Evolutionary conservation across 2,329 filamentous ascomycete species (phyloP).

Genomic region (Malbranchea zuffiana): DNA sequence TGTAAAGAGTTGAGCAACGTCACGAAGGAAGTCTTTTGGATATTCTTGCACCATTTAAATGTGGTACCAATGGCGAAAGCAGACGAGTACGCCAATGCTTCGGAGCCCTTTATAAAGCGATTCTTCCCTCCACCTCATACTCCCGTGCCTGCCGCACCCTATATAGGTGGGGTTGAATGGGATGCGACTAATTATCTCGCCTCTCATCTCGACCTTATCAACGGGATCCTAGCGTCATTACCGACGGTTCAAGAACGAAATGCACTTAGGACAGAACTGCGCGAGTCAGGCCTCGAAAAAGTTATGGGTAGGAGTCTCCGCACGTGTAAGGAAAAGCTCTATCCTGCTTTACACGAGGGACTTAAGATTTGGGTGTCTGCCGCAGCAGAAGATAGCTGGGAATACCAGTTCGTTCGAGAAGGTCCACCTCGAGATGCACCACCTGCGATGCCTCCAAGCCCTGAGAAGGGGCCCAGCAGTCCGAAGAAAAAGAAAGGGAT

Average conservation of each 20-base stretch:
- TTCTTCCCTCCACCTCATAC: conserved; percentile 77
- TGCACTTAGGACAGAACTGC: conserved; percentile 61
- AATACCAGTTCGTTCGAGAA: conserved; percentile 62
- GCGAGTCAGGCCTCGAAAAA: conserved; percentile 81
- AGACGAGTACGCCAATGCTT: conserved; percentile 20
- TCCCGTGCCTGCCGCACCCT: conserved; percentile 85
- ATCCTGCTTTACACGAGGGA: conserved; percentile 79
- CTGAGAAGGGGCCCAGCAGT: conserved; percentile 34
- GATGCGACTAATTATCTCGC: conserved; percentile 95
- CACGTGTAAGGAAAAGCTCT: conserved; percentile 96
- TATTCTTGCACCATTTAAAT: conserved; percentile 90
- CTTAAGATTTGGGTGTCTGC: conserved; percentile 84
- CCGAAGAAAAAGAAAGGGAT: conserved; percentile 34
- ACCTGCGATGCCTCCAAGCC: conserved; percentile 36
- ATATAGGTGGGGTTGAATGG: conserved; percentile 96
- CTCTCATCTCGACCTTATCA: conserved; percentile 82
- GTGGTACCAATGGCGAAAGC: conserved; percentile 51
- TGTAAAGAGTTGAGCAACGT: conserved; percentile 85
- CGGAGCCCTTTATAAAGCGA: conserved; percentile 39
- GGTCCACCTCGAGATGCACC: conserved; percentile 34
- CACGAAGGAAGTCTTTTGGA: conserved; percentile 98
- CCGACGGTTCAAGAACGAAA: conserved; percentile 63
- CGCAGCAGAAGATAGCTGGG: conserved; percentile 78
- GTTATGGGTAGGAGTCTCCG: conserved; percentile 74
- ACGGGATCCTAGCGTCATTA: conserved; percentile 75